Base-by-base conservation (phyloP, 805 yeast genomes). In the Wickerhamomyces sydowiorum region DNA sequence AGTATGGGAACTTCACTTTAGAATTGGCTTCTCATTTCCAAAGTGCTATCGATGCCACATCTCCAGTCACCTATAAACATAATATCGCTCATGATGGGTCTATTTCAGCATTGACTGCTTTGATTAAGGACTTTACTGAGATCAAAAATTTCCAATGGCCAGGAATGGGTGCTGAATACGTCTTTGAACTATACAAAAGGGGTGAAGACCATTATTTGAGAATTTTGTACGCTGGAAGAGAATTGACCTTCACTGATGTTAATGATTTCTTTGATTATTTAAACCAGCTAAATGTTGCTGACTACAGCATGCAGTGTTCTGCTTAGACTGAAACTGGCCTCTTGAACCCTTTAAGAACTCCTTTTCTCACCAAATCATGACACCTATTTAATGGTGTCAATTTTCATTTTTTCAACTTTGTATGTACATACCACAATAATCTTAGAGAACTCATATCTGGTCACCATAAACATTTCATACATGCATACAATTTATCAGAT, bases 151-250 rank as follows among this genome's bases (percentile, higher is more conserved):
- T 69, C 43, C 59, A 70, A 48, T 69, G 75, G 75, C 75, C 75
- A 13, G 75, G 73, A 7, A 68, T 69, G 73, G 75, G 73, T n/a
- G 48, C 73, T 21, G 69, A 69, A 39, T 51, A 66, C 27, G 62
- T 62, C 1, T 62, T 68, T 44, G 73, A 69, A 48, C 43, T 69
- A 7, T 69, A 69, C 57, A 54, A 60, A 31, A 49, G 44, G 7
- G 38, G 39, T 14, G 51, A 51, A 23, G 51, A 52, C 10, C 44
- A 58, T 46, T 59, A 53, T 44, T 43, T 69, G 31, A 61, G 73
- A 46, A 64, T 64, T 17, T 50, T 69, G 20, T 69, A 67, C 48
- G 49, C 57, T 36, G 70, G 71, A 9, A 45, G 33, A 29, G 59
- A 54, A 40, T 40, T 50, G 18, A 39, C 45, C 17, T 54, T 54